These are phyloP conservation scores for Phytophthora rubi DNA, from an alignment of 352 stramenopile genomes.

Conservation along the genomic window DNA sequence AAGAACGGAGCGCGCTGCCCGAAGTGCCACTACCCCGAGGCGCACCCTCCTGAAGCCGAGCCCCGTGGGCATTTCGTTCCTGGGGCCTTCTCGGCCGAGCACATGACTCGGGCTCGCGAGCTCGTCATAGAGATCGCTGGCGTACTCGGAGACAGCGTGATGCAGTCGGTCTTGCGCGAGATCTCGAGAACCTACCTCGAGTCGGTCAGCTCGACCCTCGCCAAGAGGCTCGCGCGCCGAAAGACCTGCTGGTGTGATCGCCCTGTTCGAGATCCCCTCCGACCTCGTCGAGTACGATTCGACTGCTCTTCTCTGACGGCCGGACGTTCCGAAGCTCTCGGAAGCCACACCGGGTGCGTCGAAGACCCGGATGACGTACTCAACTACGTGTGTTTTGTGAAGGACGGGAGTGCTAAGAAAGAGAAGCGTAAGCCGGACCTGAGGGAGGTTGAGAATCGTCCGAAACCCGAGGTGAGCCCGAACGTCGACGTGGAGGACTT, in stretches of 20 bases:
- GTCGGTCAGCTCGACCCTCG: neutral
- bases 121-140: neutral
- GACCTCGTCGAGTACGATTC: neutral
- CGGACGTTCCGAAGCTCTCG: neutral
- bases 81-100: neutral
- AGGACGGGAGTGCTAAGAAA: neutral
- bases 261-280: neutral
- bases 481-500: neutral
- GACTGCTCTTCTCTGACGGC: neutral
- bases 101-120: neutral
- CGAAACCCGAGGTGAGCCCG: neutral
- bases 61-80: neutral
- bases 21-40: neutral
- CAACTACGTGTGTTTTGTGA: neutral
- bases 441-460: neutral
- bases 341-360: neutral
- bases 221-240: neutral
- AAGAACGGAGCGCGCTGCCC: neutral
- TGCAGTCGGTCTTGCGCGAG: neutral
- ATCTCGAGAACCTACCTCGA: neutral
- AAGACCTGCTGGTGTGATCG: neutral
- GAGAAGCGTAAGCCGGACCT: neutral
- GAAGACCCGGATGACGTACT: neutral
- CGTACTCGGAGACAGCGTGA: neutral
- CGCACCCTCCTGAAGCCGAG: neutral